Conservation (phyloP, 2,329 filamentous ascomycete genomes). For the Colletotrichum caudatum region DNA sequence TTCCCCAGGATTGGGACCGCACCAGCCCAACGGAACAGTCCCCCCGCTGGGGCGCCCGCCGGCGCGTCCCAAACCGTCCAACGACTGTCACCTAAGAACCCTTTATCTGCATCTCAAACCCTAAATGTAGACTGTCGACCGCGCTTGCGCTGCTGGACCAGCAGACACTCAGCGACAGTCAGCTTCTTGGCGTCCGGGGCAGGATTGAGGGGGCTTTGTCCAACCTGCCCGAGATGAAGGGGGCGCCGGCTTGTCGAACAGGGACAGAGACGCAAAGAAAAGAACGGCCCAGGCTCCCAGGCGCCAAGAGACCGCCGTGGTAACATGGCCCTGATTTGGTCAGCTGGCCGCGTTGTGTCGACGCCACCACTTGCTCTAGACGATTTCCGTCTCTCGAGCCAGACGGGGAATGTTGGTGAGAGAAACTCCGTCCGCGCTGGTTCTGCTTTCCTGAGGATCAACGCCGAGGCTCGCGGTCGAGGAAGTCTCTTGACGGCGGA, state of each 20-base stretch:
- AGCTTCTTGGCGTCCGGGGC: slow-evolving; percentile 37
- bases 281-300: slow-evolving; percentile 19
- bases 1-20: slow-evolving; percentile 36
- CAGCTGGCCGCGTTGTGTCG: background rate
- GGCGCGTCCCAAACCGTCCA: slow-evolving; percentile 34
- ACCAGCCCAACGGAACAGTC: slow-evolving; percentile 33
- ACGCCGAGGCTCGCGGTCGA: slow-evolving; percentile 32
- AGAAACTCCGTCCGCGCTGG: slow-evolving; percentile 26
- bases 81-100: slow-evolving; percentile 37
- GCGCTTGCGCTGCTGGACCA: slow-evolving; percentile 24
- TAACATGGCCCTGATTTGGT: slow-evolving; percentile 23
- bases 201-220: slow-evolving; percentile 30
- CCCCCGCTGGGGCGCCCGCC: slow-evolving; percentile 34
- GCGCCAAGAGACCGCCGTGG: slow-evolving; percentile 29
- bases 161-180: slow-evolving; percentile 30
- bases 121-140: slow-evolving; percentile 33
- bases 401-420: slow-evolving; percentile 32
- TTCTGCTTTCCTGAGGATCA: slow-evolving; percentile 28
- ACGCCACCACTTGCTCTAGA: slow-evolving; percentile 30
- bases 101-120: slow-evolving; percentile 37
- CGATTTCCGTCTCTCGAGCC: slow-evolving; percentile 29
- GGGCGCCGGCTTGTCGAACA: slow-evolving; percentile 1
- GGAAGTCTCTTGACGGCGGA: slow-evolving; percentile 31
- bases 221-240: slow-evolving; percentile 24
- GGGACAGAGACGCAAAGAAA: slow-evolving; percentile 2